A percentile compares a stretch with the other conserved stretches of the same genome.
Evolutionary conservation across 163 green algal species (phyloP).

Genomic region (Prototheca cutis): DNA sequence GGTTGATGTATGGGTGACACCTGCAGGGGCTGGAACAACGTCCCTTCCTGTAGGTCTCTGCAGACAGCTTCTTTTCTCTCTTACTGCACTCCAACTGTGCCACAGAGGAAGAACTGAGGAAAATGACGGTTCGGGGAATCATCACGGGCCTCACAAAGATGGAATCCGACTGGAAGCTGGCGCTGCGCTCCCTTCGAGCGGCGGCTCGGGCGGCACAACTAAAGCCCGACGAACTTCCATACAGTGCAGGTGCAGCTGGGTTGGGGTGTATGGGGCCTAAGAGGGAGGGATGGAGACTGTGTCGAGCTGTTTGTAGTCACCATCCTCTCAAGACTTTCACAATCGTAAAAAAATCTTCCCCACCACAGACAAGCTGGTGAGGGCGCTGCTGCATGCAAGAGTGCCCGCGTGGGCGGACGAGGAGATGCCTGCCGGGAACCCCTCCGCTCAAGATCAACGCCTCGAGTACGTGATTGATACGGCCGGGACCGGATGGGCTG

Average conservation of each 20-base stretch:
- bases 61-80: too few species aligned
- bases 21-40: too few species aligned
- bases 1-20: too few species aligned
- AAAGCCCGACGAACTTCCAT: neutral
- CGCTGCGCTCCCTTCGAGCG: neutral
- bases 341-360: too few species aligned
- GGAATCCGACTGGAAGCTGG: neutral
- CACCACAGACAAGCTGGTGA: too few species aligned
- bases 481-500: too few species aligned
- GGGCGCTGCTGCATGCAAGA: constrained; percentile 2
- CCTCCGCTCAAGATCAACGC: neutral
- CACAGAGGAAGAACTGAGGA: neutral
- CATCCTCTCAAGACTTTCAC: too few species aligned
- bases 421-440: neutral
- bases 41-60: too few species aligned
- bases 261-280: neutral
- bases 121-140: neutral
- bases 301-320: too few species aligned
- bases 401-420: constrained; percentile 1
- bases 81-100: too few species aligned
- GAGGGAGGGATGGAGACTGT: too few species aligned
- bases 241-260: neutral
- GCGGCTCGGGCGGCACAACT: neutral
- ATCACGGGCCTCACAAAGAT: neutral
- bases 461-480: neutral